Evolutionary conservation across 176 grass and related monocot genomes (phyloP).

Genomic region (Melocanna baccifera): DNA sequence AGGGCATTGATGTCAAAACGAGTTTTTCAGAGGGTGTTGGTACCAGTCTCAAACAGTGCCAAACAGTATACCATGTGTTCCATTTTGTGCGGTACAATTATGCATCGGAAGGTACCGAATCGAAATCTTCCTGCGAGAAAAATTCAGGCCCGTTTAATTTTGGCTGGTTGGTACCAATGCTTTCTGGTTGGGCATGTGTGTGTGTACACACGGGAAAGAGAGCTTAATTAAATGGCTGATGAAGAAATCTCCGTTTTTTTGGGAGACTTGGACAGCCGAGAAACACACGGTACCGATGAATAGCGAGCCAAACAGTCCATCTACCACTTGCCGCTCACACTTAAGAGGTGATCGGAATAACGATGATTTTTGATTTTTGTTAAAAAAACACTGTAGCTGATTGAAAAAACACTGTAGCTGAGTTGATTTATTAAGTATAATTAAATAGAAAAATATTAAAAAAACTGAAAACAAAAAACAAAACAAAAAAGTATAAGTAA

Average conservation of each 20-base stretch:
- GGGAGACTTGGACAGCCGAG: not conserved
- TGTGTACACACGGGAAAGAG: not conserved
- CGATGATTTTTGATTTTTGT: too few species aligned
- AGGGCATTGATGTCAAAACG: not conserved
- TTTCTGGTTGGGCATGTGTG: not conserved
- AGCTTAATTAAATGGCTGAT: not conserved
- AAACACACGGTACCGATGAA: not conserved
- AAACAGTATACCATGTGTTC: conserved; percentile 27
- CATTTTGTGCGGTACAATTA: conserved; percentile 6
- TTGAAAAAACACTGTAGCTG: too few species aligned
- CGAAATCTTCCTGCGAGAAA: not conserved
- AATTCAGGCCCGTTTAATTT: not conserved
- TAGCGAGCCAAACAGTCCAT: not conserved
- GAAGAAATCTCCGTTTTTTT: not conserved
- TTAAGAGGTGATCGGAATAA: too few species aligned
- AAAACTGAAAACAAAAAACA: too few species aligned
- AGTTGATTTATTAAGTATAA: too few species aligned
- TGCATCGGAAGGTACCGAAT: not conserved
- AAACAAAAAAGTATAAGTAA: too few species aligned
- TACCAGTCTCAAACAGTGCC: not conserved
- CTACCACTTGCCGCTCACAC: not conserved
- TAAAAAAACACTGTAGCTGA: too few species aligned
- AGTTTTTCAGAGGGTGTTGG: not conserved
- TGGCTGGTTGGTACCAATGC: not conserved
- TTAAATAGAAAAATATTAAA: too few species aligned